Conservation (phyloP, 163 green algal species). For the Chloromonas sp. region DNA sequence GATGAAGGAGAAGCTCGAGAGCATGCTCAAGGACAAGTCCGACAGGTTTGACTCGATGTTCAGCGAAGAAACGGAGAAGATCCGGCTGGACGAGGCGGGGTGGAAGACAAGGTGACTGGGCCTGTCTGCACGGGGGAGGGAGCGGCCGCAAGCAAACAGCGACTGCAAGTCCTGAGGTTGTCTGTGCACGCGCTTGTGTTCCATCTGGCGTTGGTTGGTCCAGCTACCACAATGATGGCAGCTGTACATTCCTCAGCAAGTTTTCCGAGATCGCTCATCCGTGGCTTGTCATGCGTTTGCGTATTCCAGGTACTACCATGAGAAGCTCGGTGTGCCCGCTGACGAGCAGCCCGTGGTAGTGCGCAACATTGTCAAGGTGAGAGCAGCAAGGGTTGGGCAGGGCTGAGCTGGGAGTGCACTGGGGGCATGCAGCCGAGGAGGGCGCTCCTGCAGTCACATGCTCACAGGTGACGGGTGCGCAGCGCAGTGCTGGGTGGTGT, state of each 20-base stretch:
- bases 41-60: slow-evolving; percentile 60
- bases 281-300: neutral
- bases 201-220: neutral
- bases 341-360: slow-evolving; percentile 41
- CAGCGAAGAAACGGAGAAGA: slow-evolving; percentile 57
- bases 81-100: slow-evolving; percentile 79
- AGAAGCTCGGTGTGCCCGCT: slow-evolving; percentile 60
- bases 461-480: no score
- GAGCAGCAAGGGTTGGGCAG: neutral
- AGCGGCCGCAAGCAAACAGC: neutral
- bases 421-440: neutral
- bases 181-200: neutral
- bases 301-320: slow-evolving; percentile 80
- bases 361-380: slow-evolving; percentile 14
- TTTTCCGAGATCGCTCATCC: neutral
- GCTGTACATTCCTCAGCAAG: no score
- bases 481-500: no score
- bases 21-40: slow-evolving; percentile 39
- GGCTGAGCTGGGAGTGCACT: neutral
- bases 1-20: slow-evolving; percentile 40
- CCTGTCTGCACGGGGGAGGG: neutral
- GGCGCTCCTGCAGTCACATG: no score
- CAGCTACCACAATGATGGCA: no score
- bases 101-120: slow-evolving; percentile 71
- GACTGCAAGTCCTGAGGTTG: neutral